Percentiles rank a stretch among this genome's conserved stretches.
These are phyloP conservation scores for Elongisporangium anandrum DNA, from an alignment of 352 stramenopile genomes.

Conservation along the genomic window DNA sequence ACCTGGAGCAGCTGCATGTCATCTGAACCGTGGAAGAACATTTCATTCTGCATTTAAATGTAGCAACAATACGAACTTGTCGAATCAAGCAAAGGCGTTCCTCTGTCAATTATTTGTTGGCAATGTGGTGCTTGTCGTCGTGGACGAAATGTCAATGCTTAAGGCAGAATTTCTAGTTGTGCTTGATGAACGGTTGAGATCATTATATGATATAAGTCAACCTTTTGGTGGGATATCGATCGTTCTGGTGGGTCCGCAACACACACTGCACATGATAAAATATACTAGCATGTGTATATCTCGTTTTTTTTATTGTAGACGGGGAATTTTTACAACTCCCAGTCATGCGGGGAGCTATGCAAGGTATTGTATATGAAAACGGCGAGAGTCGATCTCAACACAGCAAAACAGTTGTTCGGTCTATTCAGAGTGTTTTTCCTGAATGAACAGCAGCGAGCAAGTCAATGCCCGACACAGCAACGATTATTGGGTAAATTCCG, in stretches of 20 bases:
- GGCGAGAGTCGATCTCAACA: not conserved
- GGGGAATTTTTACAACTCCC: slow-evolving; percentile 13
- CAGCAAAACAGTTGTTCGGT: slow-evolving; percentile 2
- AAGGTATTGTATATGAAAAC: slow-evolving; percentile 9
- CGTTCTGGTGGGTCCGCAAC: slow-evolving; percentile 14
- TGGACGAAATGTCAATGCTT: slow-evolving; percentile 15
- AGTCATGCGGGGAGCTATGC: slow-evolving; percentile 6
- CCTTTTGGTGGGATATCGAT: slow-evolving; percentile 13
- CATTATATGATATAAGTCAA: slow-evolving; percentile 6
- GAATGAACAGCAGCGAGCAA: slow-evolving; percentile 3
- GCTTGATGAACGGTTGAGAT: slow-evolving; percentile 7
- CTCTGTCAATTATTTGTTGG: not conserved
- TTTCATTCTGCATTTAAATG: slow-evolving; percentile 7
- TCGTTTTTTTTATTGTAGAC: slow-evolving; percentile 2
- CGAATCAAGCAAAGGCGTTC: too few relatives aligned
- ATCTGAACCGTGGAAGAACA: slow-evolving; percentile 2
- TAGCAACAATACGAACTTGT: too few relatives aligned
- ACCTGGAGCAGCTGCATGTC: slow-evolving; percentile 6
- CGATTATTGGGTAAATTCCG: slow-evolving; percentile 1
- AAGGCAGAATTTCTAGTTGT: slow-evolving; percentile 8
- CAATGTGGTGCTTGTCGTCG: not conserved
- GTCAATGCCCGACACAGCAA: slow-evolving; percentile 2
- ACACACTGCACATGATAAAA: too few relatives aligned
- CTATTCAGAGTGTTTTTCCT: slow-evolving; percentile 6
- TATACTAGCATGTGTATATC: not conserved